Base-by-base conservation (phyloP, 2,329 filamentous ascomycete genomes). In the Pochonia chlamydosporia region DNA sequence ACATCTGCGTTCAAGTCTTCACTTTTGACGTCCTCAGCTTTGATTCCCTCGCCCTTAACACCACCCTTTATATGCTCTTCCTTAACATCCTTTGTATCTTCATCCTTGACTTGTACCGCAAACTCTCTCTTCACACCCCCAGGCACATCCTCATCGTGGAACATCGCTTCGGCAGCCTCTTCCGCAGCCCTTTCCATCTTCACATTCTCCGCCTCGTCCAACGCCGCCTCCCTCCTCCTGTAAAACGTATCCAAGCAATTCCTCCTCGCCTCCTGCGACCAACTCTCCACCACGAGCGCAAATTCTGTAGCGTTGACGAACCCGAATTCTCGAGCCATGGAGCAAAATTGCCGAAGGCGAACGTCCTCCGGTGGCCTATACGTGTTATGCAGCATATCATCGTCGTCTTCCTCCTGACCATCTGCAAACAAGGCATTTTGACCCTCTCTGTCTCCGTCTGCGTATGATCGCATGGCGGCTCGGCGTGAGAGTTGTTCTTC, bases 241-340 rank as follows among this genome's bases (percentile, higher is more conserved):
- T 97, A 97, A 65, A 96, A 97, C 3, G 71, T 72, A 48, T 95
- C 87, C 23, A 97, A 70, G 64, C 82, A 91, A 54, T 85, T 82
- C 51, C 87, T 77, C 59, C 92, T 72, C 68, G 93, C 78, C 59
- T 86, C 87, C 63, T 92, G 87, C 40, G 87, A 95, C 88, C 90
- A 95, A 13, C 83, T 80, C 66, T 97, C 93, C 3, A 97, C 91
- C 13, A 90, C 82, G 31, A 96, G 71, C 3, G 91, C 93, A 74
- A 97, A 97, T 51, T 93, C 86, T 0, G 82, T 87, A 1, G 85
- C 83, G 61, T 80, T 84, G 1, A 76, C 71, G 61, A 89, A 95
- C 1, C 88, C 89, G 63, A 89, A 87, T 46, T 81, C 80, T 57
- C 75, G 78, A 1, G 90, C 89, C 88, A 97, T 96, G 23, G 84